Percentiles rank a stretch among this genome's conserved stretches.
These are phyloP conservation scores for Hylodesmum podocarpum DNA, from an alignment of 306 rosid species.

Conservation along the genomic window DNA sequence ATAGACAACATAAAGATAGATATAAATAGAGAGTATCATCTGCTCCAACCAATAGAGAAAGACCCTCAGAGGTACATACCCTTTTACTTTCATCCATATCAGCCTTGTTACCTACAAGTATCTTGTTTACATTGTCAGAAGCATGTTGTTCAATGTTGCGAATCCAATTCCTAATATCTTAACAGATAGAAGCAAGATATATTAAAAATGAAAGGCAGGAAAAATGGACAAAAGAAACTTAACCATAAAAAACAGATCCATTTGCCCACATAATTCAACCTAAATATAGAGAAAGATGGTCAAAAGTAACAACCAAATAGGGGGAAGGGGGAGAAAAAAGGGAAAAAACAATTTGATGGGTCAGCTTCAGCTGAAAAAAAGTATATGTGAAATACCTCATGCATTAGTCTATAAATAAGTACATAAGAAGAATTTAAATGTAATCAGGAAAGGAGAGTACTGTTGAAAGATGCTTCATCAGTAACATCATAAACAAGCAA, in stretches of 20 bases:
- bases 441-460: conserved; percentile 40
- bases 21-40: not conserved
- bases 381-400: not conserved
- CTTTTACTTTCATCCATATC: conserved; percentile 80
- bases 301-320: not conserved
- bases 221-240: not conserved
- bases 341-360: conserved; percentile 2
- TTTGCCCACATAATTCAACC: not conserved
- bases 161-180: conserved; percentile 80
- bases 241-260: not conserved
- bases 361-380: not conserved
- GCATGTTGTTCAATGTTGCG: conserved; percentile 83
- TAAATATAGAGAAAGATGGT: not conserved
- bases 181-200: conserved; percentile 6
- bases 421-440: not conserved
- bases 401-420: not conserved
- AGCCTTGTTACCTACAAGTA: conserved; percentile 78
- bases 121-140: conserved; percentile 71
- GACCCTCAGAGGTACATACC: conserved; percentile 39
- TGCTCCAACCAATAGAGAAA: conserved; percentile 5
- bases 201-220: not conserved
- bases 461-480: conserved; percentile 74
- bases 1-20: not conserved
- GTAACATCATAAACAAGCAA: conserved; percentile 75
- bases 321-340: not conserved